Evolutionary conservation across 2,329 filamentous ascomycete species (phyloP), one percentile per base, ranked within the genome.

Genomic region (Leptodontidium sp.): DNA sequence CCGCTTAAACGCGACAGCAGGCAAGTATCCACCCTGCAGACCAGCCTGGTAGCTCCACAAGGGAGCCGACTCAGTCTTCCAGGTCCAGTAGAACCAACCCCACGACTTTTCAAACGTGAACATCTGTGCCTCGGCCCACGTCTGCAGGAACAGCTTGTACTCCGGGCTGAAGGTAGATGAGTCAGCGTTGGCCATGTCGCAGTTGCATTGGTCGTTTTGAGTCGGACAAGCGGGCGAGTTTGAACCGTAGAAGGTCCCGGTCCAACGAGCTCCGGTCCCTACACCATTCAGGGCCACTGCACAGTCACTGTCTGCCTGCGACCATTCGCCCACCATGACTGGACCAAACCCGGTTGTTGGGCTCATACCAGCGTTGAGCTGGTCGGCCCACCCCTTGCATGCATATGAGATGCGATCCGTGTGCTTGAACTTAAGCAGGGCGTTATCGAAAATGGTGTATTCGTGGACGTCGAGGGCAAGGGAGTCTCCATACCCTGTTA

Each of bases 81-180:
- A 97, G 45, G 94, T 98, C 96, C 96, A 99, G 82, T 98, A 98
- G 83, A 97, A 97, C 96, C 96, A 98, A 62, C 96, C 96, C 90
- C 92, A 96, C 6, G 92, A 93, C 72, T 91, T 90, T 80, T 98
- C 95, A 78, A 98, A 99, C 68, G 90, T 93, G 75, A 91, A 86
- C 93, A 99, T 98, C 83, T 99, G 96, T 66, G 94, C 96, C 81
- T 97, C 91, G 7, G 95, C 95, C 81, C 98, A 98, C 80, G 92
- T 93, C 73, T 88, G 87, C 71, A 98, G 84, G 81, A 95, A 98
- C 73, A 89, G 82, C 82, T 96, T 97, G 82, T 98, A 99, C 8
- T 83, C 82, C 68, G 84, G 83, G 49, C 86, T 88, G 83, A 94
- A 98, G 6, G 81, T 78, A n/a, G 82, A 81, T 0, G 91, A 86